Evolutionary conservation across 2,329 filamentous ascomycete genomes (phyloP).

Genomic region (Cylindrodendrum hubeiense): DNA sequence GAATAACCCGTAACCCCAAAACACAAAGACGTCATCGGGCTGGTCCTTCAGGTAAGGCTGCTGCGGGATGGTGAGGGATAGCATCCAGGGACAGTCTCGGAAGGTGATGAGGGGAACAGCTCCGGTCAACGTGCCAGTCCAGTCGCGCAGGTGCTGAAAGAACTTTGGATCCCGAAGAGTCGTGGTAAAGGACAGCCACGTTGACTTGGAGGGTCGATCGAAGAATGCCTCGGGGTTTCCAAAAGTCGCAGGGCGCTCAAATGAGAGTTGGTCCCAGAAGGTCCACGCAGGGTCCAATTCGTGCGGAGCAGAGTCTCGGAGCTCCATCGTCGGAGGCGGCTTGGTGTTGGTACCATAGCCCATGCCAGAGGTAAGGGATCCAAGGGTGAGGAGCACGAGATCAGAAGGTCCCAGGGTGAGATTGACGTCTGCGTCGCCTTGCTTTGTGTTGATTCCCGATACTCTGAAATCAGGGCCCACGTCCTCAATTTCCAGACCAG

Average conservation of each 20-base stretch:
- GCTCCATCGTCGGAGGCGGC: conserved; percentile 42
- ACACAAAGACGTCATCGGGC: conserved; percentile 38
- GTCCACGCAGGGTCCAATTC: conserved; percentile 40
- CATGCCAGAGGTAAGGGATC: conserved; percentile 43
- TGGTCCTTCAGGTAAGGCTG: conserved; percentile 42
- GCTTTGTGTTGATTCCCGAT: conserved; percentile 34
- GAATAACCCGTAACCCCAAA: conserved; percentile 45
- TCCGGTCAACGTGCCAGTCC: conserved; percentile 39
- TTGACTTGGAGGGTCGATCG: conserved; percentile 44
- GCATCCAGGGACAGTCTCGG: conserved; percentile 44
- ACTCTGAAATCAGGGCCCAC: conserved; percentile 34
- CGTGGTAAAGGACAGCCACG: conserved; percentile 43
- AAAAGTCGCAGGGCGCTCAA: conserved; percentile 36
- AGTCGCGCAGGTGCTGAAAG: conserved; percentile 37
- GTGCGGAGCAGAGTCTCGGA: conserved; percentile 43
- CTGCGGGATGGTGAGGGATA: conserved; percentile 39
- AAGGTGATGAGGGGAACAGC: conserved; percentile 42
- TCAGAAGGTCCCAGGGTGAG: conserved; percentile 30
- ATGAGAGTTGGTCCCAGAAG: conserved; percentile 41
- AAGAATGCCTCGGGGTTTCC: conserved; percentile 45
- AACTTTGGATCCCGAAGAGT: conserved; percentile 39
- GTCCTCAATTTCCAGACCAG: conserved; percentile 41
- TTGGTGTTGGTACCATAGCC: conserved; percentile 40
- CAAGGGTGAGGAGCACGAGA: conserved; percentile 38
- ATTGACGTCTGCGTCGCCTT: conserved; percentile 28